Percentiles rank a stretch among this genome's conserved stretches.
These are phyloP conservation scores for Wickerhamiella bombiphila DNA, from an alignment of 805 yeast species.

Conservation along the genomic window DNA sequence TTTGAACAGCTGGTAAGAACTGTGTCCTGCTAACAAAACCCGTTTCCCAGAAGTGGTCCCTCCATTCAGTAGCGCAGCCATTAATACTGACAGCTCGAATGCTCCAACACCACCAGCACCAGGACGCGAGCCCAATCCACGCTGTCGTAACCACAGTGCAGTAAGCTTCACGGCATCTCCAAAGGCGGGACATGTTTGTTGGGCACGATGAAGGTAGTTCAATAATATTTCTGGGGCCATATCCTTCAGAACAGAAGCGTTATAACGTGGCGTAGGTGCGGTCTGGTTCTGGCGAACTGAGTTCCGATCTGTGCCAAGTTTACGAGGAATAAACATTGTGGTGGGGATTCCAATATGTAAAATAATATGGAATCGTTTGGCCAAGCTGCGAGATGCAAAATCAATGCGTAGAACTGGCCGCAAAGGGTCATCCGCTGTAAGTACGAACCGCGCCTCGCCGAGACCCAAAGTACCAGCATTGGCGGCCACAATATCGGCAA, in stretches of 20 bases:
- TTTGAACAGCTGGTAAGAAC: slow-evolving; percentile 85
- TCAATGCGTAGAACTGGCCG: slow-evolving; percentile 56
- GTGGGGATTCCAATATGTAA: slow-evolving; percentile 60
- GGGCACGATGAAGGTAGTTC: slow-evolving; percentile 59
- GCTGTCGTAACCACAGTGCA: slow-evolving; percentile 76
- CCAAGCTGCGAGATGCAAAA: slow-evolving; percentile 13
- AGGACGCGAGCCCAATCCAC: slow-evolving; percentile 57
- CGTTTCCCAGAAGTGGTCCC: slow-evolving; percentile 57
- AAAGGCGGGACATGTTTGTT: slow-evolving; percentile 43
- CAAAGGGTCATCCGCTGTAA: slow-evolving; percentile 59
- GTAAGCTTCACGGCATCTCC: slow-evolving; percentile 80
- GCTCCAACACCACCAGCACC: slow-evolving; percentile 78
- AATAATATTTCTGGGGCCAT: slow-evolving; percentile 54
- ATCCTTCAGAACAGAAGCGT: slow-evolving; percentile 61
- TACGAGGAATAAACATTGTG: slow-evolving; percentile 57
- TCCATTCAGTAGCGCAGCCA: slow-evolving; percentile 72
- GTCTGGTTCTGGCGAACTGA: slow-evolving; percentile 39
- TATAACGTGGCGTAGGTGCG: slow-evolving; percentile 70
- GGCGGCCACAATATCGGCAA: slow-evolving; percentile 49
- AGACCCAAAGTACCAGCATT: slow-evolving; percentile 31
- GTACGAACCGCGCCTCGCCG: slow-evolving; percentile 44
- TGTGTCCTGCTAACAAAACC: slow-evolving; percentile 71
- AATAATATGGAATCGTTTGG: slow-evolving; percentile 48
- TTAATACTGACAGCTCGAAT: slow-evolving; percentile 69
- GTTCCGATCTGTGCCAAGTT: slow-evolving; percentile 65